These are phyloP conservation scores for Boletus sensibilis DNA, from an alignment of 768 basidiomycete species.

Conservation along the genomic window DNA sequence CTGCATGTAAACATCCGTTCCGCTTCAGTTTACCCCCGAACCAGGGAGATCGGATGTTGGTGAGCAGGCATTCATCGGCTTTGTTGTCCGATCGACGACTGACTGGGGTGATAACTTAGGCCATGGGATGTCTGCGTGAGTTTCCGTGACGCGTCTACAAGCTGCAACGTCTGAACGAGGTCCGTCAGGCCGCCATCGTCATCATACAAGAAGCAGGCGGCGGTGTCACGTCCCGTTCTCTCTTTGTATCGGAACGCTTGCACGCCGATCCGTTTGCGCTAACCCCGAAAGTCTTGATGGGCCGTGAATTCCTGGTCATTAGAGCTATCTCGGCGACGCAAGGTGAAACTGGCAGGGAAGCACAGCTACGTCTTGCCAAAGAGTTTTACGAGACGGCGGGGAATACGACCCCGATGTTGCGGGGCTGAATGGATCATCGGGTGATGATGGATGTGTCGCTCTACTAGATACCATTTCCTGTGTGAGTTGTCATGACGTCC, in stretches of 20 bases:
- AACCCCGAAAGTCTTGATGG: slow-evolving; percentile 67
- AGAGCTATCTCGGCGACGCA: slow-evolving; percentile 60
- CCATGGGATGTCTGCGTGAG: slow-evolving; percentile 85
- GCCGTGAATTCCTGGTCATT: slow-evolving; percentile 77
- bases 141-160: slow-evolving; percentile 1
- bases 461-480: slow-evolving; percentile 2
- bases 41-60: slow-evolving; percentile 80
- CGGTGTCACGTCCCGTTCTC: slow-evolving; percentile 60
- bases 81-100: background rate
- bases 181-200: slow-evolving; percentile 69
- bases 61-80: slow-evolving; percentile 24
- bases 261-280: slow-evolving; percentile 49
- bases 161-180: background rate
- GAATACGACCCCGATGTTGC: slow-evolving; percentile 53
- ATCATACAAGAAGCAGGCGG: slow-evolving; percentile 90
- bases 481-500: background rate
- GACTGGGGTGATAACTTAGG: slow-evolving; percentile 28
- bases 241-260: slow-evolving; percentile 37
- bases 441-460: background rate
- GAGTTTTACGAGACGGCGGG: slow-evolving; percentile 83
- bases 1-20: background rate
- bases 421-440: background rate
- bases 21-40: background rate
- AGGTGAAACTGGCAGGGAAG: slow-evolving; percentile 60
- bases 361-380: slow-evolving; percentile 72